Conservation (phyloP, 2,329 filamentous ascomycete genomes). For the Beauveria bassiana region DNA sequence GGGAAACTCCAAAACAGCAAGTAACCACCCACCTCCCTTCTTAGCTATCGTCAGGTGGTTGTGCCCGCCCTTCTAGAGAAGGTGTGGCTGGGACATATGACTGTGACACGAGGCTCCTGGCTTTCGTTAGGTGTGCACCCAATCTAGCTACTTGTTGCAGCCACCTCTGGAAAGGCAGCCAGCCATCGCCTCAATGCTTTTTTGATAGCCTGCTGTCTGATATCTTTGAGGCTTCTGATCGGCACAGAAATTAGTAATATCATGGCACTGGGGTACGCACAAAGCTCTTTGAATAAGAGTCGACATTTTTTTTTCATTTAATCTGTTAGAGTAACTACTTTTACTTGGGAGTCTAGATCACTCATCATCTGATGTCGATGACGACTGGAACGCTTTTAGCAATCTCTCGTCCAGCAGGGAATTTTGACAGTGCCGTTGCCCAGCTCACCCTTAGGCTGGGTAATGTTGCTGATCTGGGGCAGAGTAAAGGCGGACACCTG, state of each 20-base stretch:
- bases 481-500: constrained; percentile 32
- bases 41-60: not conserved
- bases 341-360: too few species aligned
- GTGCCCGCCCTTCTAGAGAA: not conserved
- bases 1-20: not conserved
- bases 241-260: not conserved
- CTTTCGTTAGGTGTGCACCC: constrained; percentile 1
- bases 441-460: constrained; percentile 15
- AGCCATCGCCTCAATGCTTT: not conserved
- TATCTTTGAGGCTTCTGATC: not conserved
- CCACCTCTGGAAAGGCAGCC: not conserved
- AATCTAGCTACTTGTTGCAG: not conserved
- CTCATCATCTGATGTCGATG: not conserved
- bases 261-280: too few species aligned
- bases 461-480: constrained; percentile 14
- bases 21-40: not conserved
- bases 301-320: too few species aligned
- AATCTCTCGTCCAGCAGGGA: constrained; percentile 25
- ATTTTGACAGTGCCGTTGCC: constrained; percentile 19
- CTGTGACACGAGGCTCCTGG: not conserved
- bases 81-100: not conserved
- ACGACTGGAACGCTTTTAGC: not conserved
- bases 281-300: too few species aligned
- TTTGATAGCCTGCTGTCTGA: not conserved
- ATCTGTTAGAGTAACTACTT: too few species aligned